phyloP scores from a whole-genome alignment of 202 grass and related monocot species.

The Eragrostis tef region DNA sequence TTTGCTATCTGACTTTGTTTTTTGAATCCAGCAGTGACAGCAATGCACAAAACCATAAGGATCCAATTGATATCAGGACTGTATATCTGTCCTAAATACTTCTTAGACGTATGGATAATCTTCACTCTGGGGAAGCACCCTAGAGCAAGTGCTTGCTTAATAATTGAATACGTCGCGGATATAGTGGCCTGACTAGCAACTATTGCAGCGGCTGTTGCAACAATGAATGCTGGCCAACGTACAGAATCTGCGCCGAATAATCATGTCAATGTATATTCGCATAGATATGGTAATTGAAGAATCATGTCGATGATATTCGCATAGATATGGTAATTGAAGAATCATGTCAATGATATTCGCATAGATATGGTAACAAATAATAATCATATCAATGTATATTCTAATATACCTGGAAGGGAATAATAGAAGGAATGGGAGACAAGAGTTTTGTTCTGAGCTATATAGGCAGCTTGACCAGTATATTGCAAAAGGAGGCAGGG shows the following conservation, averaged over 20 bases:
- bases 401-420: conserved; percentile 79
- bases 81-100: conserved; percentile 80
- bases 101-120: conserved; percentile 79
- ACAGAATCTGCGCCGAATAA: conserved; percentile 43
- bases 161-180: conserved; percentile 76
- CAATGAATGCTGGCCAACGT: conserved; percentile 62
- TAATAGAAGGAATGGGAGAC: conserved; percentile 60
- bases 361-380: conserved; percentile 4
- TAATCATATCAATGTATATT: no score
- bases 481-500: conserved; percentile 81
- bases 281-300: conserved; percentile 10
- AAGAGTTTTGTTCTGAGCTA: conserved; percentile 40
- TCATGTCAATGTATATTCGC: neutral
- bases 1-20: conserved; percentile 79
- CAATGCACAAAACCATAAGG: conserved; percentile 72
- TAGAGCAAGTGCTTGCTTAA: conserved; percentile 77
- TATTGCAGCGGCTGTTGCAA: conserved; percentile 68
- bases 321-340: conserved; percentile 10
- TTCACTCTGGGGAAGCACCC: conserved; percentile 79
- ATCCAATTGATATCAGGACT: conserved; percentile 82
- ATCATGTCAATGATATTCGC: neutral
- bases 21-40: conserved; percentile 74
- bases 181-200: conserved; percentile 86
- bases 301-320: neutral
- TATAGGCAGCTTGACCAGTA: conserved; percentile 75